Percentiles rank a stretch among this genome's conserved stretches.
Evolutionary conservation across 228 moss, liverwort and hornwort genomes (phyloP).

Genomic region (Sphagnum magellanicum): DNA sequence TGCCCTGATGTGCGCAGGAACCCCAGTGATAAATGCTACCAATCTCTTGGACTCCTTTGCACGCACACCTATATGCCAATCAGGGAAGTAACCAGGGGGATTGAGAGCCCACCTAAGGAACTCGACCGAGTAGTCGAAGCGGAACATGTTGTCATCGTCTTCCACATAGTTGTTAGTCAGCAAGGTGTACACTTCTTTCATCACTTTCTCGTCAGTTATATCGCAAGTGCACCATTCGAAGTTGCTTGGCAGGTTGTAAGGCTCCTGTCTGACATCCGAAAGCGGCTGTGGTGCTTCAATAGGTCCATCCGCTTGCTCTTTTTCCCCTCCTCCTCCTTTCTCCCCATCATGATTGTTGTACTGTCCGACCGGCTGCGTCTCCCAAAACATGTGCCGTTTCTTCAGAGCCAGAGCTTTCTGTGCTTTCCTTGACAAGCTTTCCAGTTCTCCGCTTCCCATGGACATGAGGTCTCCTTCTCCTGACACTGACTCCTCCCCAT

Average conservation of each 20-base stretch:
- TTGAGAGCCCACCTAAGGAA: constrained; percentile 90
- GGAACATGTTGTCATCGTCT: constrained; percentile 97
- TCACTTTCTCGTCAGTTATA: constrained; percentile 55
- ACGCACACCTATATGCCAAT: constrained; percentile 97
- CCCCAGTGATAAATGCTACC: constrained; percentile 91
- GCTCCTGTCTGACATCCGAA: constrained; percentile 69
- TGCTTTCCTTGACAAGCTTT: constrained; percentile 41
- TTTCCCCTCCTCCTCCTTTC: constrained; percentile 14
- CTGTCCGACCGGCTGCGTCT: constrained; percentile 90
- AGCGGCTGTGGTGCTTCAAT: constrained; percentile 67
- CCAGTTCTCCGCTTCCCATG: constrained; percentile 19
- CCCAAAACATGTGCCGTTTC: constrained; percentile 91
- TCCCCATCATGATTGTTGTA: constrained; percentile 56
- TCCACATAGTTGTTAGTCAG: constrained; percentile 92
- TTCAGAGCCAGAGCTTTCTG: constrained; percentile 57
- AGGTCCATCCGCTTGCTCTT: constrained; percentile 43
- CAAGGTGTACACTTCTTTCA: constrained; percentile 93
- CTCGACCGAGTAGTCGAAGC: constrained; percentile 91
- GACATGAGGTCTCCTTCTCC: constrained; percentile 36
- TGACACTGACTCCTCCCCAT: constrained; percentile 14
- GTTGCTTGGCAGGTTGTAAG: constrained; percentile 89
- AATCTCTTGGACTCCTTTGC: constrained; percentile 83
- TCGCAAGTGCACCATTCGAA: constrained; percentile 98
- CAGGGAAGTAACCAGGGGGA: constrained; percentile 79
- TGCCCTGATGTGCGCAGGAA: constrained; percentile 77